Evolutionary conservation across 257 asterid species (phyloP), one percentile per base, ranked within the genome.

Genomic region (Cruciata laevipes): DNA sequence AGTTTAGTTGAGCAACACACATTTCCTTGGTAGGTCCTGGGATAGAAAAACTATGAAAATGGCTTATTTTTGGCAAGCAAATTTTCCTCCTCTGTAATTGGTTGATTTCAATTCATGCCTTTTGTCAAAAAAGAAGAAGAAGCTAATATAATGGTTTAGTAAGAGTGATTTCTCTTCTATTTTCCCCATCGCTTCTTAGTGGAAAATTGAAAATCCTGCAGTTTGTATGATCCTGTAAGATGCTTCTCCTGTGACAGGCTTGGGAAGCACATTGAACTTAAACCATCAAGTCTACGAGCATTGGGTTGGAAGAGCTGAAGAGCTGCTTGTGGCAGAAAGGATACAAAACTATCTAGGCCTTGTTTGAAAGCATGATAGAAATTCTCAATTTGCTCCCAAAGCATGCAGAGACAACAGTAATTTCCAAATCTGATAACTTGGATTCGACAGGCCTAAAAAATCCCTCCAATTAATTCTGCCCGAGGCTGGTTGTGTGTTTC

Each of bases 241-340:
- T 40, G 33, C 65, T 65, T 17, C 23, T 75, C 51, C 65, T 63
- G 51, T 35, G 40, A 70, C 90, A 93, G 99, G 83, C 76, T 90
- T 30, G 96, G 99, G 69, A 90, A 86, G 83, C 90, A 93, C 57
- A 67, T 77, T 63, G 91, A 80, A 77, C 76, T 93, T 56, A 87
- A 35, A 52, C 55, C 81, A 18, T 82, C 85, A 69, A 82, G 77
- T 74, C 78, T 93, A 77, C 89, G 83, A 77, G 86, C 89, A 30
- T 65, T 93, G 72, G 97, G 95, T 38, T 86, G 82, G 94, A 84
- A 84, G 74, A 78, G 83, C 66, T 83, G 23, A 76, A 70, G 53
- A 70, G 53, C 47, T 63, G 35, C 6, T 60, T 7, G 57, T n/a
- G 40, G 13, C 37, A 38, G 56, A 47, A 57, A 13, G 23, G 67